These are phyloP conservation scores for Ascosphaera apis DNA, from an alignment of 2,329 filamentous ascomycete genomes.

Conservation along the genomic window DNA sequence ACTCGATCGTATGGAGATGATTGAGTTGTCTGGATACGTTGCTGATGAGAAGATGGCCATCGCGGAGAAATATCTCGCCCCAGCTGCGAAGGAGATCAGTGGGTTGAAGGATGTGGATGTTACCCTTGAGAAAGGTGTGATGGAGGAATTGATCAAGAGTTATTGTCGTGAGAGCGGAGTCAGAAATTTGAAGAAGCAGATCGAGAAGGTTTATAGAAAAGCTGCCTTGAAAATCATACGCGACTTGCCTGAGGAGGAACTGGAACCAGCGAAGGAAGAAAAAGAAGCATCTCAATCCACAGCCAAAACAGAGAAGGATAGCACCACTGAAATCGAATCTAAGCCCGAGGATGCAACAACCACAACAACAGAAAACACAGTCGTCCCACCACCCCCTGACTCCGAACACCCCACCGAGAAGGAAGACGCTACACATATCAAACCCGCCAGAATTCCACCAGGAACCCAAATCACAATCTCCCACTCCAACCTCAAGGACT, in stretches of 20 bases:
- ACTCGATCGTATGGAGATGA: conserved; percentile 93
- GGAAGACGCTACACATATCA: conserved; percentile 38
- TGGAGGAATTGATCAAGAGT: conserved; percentile 92
- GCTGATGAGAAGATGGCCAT: conserved; percentile 98
- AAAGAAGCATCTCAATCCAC: too few species aligned
- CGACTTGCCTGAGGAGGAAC: conserved; percentile 6
- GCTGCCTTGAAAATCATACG: conserved; percentile 92
- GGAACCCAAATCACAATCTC: conserved; percentile 65
- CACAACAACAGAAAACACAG: too few species aligned
- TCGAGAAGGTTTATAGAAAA: conserved; percentile 97
- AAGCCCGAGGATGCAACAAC: conserved; percentile 3
- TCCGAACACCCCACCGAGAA: conserved; percentile 33
- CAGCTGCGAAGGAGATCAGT: conserved; percentile 80
- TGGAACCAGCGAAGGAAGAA: too few species aligned
- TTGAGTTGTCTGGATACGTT: conserved; percentile 87
- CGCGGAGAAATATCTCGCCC: conserved; percentile 75
- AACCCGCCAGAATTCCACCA: conserved; percentile 58
- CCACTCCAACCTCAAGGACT: conserved; percentile 84
- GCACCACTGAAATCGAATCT: conserved; percentile 3
- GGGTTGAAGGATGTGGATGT: conserved; percentile 82
- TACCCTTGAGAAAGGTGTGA: conserved; percentile 62
- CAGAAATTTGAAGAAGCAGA: conserved; percentile 95
- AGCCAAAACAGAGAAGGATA: not conserved
- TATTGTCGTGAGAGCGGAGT: conserved; percentile 96
- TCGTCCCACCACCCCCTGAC: too few species aligned